These are phyloP conservation scores for Kalanchoe fedtschenkoi DNA, from an alignment of 164 flowering plant species.

Conservation along the genomic window DNA sequence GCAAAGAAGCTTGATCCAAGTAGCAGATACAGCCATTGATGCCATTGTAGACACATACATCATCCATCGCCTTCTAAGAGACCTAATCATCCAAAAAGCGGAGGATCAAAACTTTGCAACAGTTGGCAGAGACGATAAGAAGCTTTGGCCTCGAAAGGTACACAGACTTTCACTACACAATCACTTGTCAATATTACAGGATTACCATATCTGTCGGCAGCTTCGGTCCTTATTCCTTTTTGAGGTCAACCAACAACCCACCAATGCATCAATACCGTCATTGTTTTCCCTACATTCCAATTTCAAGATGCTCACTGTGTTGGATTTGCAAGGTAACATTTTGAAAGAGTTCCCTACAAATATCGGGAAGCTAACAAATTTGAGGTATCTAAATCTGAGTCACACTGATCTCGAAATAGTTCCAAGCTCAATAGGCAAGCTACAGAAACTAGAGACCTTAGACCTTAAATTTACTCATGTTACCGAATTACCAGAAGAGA, in stretches of 20 bases:
- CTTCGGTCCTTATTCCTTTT: not conserved
- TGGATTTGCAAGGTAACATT: constrained; percentile 16
- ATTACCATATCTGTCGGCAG: not conserved
- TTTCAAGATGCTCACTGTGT: constrained; percentile 14
- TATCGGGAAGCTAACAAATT: constrained; percentile 10
- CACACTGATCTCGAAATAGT: constrained; percentile 13
- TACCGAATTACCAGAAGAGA: constrained; percentile 13
- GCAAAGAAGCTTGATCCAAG: constrained; percentile 19
- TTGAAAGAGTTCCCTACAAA: constrained; percentile 13
- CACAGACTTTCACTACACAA: constrained; percentile 11
- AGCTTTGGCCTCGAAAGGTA: not conserved
- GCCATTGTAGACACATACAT: constrained; percentile 1
- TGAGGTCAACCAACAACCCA: not conserved
- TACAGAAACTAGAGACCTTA: constrained; percentile 18
- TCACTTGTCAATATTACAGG: not conserved
- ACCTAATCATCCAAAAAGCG: constrained; percentile 13
- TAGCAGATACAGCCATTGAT: not conserved
- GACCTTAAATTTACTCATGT: constrained; percentile 20
- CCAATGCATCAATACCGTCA: not conserved
- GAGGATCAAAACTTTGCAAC: not conserved
- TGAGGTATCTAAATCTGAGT: constrained; percentile 19
- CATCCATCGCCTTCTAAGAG: constrained; percentile 17
- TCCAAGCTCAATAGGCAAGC: constrained; percentile 21
- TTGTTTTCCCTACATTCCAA: constrained; percentile 3
- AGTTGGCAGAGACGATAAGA: not conserved